These are phyloP conservation scores for Elasticomyces elasticus DNA, from an alignment of 495 filamentous ascomycete species.

Conservation along the genomic window DNA sequence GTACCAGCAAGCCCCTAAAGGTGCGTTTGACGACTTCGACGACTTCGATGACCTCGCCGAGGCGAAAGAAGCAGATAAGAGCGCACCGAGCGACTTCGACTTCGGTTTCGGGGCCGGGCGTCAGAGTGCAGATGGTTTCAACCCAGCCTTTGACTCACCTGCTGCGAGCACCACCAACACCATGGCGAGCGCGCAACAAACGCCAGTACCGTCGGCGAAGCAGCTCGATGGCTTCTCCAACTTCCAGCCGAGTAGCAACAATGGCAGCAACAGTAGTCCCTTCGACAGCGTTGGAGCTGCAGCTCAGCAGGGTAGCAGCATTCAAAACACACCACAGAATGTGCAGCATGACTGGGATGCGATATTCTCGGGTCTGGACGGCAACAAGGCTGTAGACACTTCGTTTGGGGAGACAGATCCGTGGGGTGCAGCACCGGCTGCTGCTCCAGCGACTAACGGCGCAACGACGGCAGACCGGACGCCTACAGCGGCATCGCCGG, in stretches of 20 bases:
- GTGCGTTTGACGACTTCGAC: conserved; percentile 50
- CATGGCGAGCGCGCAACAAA: conserved; percentile 42
- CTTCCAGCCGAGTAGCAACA: conserved; percentile 32
- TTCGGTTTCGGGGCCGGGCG: conserved; percentile 30
- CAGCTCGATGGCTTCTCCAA: conserved; percentile 39
- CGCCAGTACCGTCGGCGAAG: conserved; percentile 36
- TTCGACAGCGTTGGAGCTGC: conserved; percentile 13
- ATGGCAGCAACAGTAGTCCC: conserved; percentile 13
- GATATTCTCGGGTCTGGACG: conserved; percentile 73
- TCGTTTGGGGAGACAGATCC: conserved; percentile 7
- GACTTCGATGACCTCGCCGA: conserved; percentile 85
- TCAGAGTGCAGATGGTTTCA: conserved; percentile 56
- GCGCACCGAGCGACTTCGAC: conserved; percentile 45
- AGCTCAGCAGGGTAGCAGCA: conserved; percentile 2
- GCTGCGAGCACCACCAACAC: conserved; percentile 38
- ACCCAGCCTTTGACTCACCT: conserved; percentile 51
- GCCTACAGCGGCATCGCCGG: conserved; percentile 10
- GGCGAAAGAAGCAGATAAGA: conserved; percentile 78
- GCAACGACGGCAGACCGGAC: conserved; percentile 11
- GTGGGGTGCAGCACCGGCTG: conserved; percentile 2
- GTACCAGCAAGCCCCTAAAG: background rate
- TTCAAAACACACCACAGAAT: conserved; percentile 27
- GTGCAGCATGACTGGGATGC: conserved; percentile 84
- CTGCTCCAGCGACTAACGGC: background rate
- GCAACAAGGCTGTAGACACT: conserved; percentile 9